phyloP scores from a whole-genome alignment of 2,329 filamentous ascomycete genomes.

The Penicillium sp. region DNA sequence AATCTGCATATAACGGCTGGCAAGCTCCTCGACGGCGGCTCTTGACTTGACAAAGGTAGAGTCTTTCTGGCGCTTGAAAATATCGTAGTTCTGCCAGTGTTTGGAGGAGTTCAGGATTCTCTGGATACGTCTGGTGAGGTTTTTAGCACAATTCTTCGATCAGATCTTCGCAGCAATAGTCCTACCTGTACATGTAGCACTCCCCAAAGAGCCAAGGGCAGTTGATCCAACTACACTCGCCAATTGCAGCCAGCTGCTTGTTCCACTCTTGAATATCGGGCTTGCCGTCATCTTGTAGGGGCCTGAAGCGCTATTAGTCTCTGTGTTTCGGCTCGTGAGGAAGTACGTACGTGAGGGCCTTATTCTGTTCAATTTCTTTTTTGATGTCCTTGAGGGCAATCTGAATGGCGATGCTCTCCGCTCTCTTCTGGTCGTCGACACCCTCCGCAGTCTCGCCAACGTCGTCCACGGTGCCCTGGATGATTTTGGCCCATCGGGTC shows the following conservation, averaged over 20 bases:
- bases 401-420: slow-evolving; percentile 8
- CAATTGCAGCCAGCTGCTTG: slow-evolving; percentile 7
- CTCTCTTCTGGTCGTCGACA: slow-evolving; percentile 2
- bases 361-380: slow-evolving; percentile 3
- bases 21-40: slow-evolving; percentile 25
- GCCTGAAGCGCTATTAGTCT: slow-evolving; percentile 3
- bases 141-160: slow-evolving; percentile 1
- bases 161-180: neutral
- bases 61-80: slow-evolving; percentile 28
- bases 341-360: slow-evolving; percentile 3
- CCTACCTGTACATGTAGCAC: slow-evolving; percentile 19
- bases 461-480: slow-evolving; percentile 12
- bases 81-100: slow-evolving; percentile 22
- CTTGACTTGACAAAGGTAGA: slow-evolving; percentile 24
- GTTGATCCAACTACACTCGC: slow-evolving; percentile 12
- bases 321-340: neutral
- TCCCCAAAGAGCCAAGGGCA: slow-evolving; percentile 21
- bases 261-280: slow-evolving; percentile 17
- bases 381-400: slow-evolving; percentile 7
- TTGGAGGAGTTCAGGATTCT: slow-evolving; percentile 12
- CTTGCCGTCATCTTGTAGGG: slow-evolving; percentile 6
- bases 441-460: slow-evolving; percentile 4
- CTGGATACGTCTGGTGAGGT: slow-evolving; percentile 8
- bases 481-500: slow-evolving; percentile 17
- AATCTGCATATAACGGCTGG: slow-evolving; percentile 18